These are phyloP conservation scores for Lotus japonicus DNA, from an alignment of 306 rosid species.

Conservation along the genomic window DNA sequence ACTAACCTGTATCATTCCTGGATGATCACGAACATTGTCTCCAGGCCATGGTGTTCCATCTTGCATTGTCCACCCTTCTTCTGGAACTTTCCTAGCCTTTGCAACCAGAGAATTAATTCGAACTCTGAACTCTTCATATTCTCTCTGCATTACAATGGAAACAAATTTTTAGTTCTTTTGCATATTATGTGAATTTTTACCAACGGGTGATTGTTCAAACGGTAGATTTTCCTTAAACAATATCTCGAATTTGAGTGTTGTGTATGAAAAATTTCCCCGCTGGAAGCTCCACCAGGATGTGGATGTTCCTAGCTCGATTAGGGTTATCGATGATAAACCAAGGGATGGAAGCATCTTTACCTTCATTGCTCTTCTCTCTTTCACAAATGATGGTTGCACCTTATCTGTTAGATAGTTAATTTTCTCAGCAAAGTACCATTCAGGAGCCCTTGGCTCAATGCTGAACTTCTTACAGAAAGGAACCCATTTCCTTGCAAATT, in stretches of 20 bases:
- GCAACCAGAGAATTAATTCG: constrained; percentile 58
- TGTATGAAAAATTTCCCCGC: too few relatives aligned
- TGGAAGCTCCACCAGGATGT: too few relatives aligned
- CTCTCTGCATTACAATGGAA: constrained; percentile 40
- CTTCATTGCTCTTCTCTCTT: constrained; percentile 77
- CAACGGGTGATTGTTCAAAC: too few relatives aligned
- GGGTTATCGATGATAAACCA: not conserved
- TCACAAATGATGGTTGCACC: constrained; percentile 48
- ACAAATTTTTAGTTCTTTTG: not conserved
- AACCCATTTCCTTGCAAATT: constrained; percentile 72
- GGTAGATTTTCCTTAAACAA: too few relatives aligned
- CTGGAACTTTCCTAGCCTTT: constrained; percentile 58
- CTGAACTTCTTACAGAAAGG: constrained; percentile 65
- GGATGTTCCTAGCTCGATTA: too few relatives aligned
- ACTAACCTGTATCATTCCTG: constrained; percentile 73
- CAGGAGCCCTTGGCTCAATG: constrained; percentile 74
- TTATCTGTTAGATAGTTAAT: constrained; percentile 54
- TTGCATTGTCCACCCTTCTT: constrained; percentile 77
- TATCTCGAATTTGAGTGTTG: too few relatives aligned
- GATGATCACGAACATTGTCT: constrained; percentile 49
- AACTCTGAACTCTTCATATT: constrained; percentile 68
- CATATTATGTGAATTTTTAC: not conserved
- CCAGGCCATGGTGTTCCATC: constrained; percentile 84
- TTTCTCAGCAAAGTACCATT: constrained; percentile 53
- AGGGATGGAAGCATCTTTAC: constrained; percentile 21